phyloP scores from a whole-genome alignment of 2,329 filamentous ascomycete genomes.

The Epichloe elymi region DNA sequence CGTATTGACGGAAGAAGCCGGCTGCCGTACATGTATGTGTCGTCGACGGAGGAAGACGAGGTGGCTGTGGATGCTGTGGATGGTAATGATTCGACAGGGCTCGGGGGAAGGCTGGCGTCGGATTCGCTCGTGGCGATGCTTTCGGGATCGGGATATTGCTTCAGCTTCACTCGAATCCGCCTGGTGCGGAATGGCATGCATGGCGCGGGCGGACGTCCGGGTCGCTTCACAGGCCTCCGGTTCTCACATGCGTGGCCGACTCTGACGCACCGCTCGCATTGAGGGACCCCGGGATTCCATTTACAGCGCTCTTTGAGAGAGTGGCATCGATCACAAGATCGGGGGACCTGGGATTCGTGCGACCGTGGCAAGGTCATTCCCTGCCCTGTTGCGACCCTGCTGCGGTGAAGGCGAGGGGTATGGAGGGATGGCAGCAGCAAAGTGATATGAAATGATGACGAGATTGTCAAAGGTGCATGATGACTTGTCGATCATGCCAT shows the following conservation, averaged over 20 bases:
- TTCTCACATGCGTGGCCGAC: slow-evolving; percentile 10
- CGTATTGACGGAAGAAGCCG: neutral
- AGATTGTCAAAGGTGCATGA: too few relatives aligned
- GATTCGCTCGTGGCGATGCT: neutral
- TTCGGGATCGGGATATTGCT: neutral
- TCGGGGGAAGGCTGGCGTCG: neutral
- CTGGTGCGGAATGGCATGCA: neutral
- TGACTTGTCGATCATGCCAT: too few relatives aligned
- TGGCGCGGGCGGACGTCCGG: slow-evolving; percentile 8
- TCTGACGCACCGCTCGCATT: slow-evolving; percentile 13
- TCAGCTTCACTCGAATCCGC: neutral
- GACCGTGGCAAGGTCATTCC: neutral
- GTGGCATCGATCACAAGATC: slow-evolving; percentile 15
- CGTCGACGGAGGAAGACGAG: neutral
- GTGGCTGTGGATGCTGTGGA: neutral
- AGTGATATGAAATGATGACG: too few relatives aligned
- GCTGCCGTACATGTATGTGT: neutral
- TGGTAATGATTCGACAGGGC: neutral
- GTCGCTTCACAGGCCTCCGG: slow-evolving; percentile 6
- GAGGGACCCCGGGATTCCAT: slow-evolving; percentile 3
- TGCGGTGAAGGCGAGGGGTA: too few relatives aligned
- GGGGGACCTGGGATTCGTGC: slow-evolving; percentile 2
- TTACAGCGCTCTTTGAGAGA: slow-evolving; percentile 14
- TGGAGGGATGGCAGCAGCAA: too few relatives aligned
- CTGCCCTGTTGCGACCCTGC: neutral